A percentile compares a stretch with the other conserved stretches of the same genome.
phyloP scores from a whole-genome alignment of 306 rosid species.

The Prunus mongolica region DNA sequence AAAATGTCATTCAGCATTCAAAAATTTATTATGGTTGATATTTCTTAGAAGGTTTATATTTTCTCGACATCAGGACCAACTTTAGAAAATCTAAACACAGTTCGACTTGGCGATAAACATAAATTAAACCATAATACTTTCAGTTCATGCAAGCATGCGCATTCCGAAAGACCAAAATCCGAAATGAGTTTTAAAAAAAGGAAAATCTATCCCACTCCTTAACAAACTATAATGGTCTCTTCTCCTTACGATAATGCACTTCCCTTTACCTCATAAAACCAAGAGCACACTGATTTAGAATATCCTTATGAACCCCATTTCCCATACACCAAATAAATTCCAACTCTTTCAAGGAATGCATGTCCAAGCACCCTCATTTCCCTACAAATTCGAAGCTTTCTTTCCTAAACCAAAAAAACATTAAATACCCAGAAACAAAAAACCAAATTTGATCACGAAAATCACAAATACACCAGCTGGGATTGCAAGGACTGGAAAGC shows the following conservation, averaged over 20 bases:
- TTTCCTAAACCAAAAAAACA: neutral
- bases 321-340: constrained; percentile 9
- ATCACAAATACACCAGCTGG: neutral
- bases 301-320: constrained; percentile 18
- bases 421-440: neutral
- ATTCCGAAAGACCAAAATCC: neutral
- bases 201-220: neutral
- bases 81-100: neutral
- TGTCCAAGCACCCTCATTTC: neutral
- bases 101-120: neutral
- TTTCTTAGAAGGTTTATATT: neutral
- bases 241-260: too few relatives aligned
- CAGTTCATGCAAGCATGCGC: neutral
- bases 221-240: neutral
- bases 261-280: too few relatives aligned
- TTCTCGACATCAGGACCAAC: neutral
- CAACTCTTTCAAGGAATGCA: constrained; percentile 4
- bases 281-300: neutral
- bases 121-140: neutral
- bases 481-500: neutral
- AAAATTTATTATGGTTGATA: neutral
- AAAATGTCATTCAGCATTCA: constrained; percentile 5
- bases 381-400: neutral
- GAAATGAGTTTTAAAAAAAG: neutral
- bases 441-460: neutral